These are phyloP conservation scores for Begonia peltatifolia DNA, from an alignment of 306 rosid genomes.

Conservation along the genomic window DNA sequence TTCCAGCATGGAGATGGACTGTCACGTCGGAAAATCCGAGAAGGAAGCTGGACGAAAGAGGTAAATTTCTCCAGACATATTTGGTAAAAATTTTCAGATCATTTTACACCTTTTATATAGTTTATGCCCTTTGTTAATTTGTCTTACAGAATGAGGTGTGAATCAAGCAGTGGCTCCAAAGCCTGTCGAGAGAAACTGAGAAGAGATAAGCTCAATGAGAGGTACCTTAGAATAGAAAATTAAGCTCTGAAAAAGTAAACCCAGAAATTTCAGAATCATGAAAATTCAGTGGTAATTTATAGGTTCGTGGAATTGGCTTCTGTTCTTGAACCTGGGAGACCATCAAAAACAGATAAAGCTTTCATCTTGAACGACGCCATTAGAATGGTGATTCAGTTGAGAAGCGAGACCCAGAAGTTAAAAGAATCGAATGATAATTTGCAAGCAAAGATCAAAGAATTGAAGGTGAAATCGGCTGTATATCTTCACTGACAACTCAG, in stretches of 20 bases:
- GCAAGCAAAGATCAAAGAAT: conserved; percentile 47
- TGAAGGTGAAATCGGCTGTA: conserved; percentile 35
- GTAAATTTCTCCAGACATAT: conserved; percentile 4
- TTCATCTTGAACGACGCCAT: conserved; percentile 50
- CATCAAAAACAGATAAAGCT: conserved; percentile 61
- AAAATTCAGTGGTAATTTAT: conserved; percentile 2
- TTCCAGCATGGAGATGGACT: conserved; percentile 44
- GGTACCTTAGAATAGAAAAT: conserved; percentile 16
- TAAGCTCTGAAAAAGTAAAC: too few relatives aligned
- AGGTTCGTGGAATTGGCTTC: conserved; percentile 69
- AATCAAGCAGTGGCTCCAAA: conserved; percentile 40
- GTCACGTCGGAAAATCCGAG: conserved; percentile 30
- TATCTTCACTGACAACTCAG: background rate
- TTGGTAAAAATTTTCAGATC: background rate
- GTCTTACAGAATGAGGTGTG: conserved; percentile 39
- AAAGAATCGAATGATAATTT: conserved; percentile 38
- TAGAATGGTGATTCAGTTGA: conserved; percentile 48
- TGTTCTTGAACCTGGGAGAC: conserved; percentile 63
- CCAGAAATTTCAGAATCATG: conserved; percentile 3
- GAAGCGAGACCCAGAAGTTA: conserved; percentile 43
- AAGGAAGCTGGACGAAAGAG: conserved; percentile 12
- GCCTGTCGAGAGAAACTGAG: conserved; percentile 72
- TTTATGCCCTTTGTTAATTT: background rate
- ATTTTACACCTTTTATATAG: background rate
- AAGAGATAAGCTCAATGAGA: conserved; percentile 63